Base-by-base conservation (phyloP, 805 yeast species). In the Dipodascopsis uninucleata region DNA sequence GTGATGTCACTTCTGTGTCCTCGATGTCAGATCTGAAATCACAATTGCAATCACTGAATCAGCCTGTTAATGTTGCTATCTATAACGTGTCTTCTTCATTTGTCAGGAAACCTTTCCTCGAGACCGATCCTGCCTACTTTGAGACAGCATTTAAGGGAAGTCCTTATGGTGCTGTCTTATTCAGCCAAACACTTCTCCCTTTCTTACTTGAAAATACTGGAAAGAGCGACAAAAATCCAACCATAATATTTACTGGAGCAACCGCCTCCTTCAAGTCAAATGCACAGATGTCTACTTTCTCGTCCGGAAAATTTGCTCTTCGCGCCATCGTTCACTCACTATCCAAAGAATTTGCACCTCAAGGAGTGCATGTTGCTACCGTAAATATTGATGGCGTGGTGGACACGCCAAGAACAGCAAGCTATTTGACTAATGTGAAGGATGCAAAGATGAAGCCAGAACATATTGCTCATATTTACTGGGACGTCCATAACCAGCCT, bases 241-340 rank as follows among this genome's bases (percentile, higher is more conserved):
- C 53, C 10, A 33, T 49, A 26, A 22, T 49, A 12, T 49, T 33
- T 28, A 49, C 53, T 9, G 53, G 53, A n/a, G 53, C 53, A 9
- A 49, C 53, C 4, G 53, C 53, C n/a, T 40, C 47, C 4, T 47
- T 18, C 31, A 49, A 49, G 26, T 40, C 53, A 7, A 49, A 47
- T 25, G 48, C 53, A 5, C 39, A 38, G 21, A 47, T 46, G 47
- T 25, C 40, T 17, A 36, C 32, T 20, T 49, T 49, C 32, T 24
- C 53, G 9, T 12, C 47, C 14, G 53, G 42, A 9, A 49, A 49
- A 23, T 47, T 26, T 37, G 47, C 41, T 2, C 44, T 46, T 21
- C 47, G 53, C 10, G 53, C 45, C 4, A 36, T 49, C n/a, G 24
- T 40, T 3, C 47, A 41, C 20, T 37, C 48, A 6, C 33, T 49